phyloP scores from a whole-genome alignment of 441 rosid genomes.

The Metrosideros polymorpha region DNA sequence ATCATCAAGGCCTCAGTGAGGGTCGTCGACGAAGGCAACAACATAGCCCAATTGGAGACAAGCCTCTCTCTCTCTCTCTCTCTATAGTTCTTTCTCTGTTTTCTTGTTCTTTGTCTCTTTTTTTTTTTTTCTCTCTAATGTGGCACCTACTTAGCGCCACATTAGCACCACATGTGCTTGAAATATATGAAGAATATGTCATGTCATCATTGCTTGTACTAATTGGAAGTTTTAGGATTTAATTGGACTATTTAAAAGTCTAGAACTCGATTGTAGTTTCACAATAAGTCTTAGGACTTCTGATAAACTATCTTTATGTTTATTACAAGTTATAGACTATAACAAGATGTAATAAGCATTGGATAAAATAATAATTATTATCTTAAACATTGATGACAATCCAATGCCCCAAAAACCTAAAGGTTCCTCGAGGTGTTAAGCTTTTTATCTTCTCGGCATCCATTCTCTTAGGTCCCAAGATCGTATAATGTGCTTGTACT shows the following conservation, averaged over 20 bases:
- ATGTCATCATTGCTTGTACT: not conserved
- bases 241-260: not conserved
- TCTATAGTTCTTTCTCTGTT: too few species aligned
- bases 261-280: not conserved
- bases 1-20: too few species aligned
- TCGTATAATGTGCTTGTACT: not conserved
- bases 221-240: not conserved
- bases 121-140: not conserved
- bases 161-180: not conserved
- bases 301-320: not conserved
- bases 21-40: too few species aligned
- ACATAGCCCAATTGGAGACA: too few species aligned
- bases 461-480: not conserved
- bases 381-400: not conserved
- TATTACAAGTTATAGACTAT: not conserved
- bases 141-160: not conserved
- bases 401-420: not conserved
- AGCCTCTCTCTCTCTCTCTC: not conserved
- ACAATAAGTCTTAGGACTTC: not conserved
- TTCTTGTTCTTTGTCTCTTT: too few species aligned
- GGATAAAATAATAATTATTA: not conserved
- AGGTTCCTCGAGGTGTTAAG: not conserved
- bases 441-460: not conserved
- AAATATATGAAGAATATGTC: not conserved
- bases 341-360: not conserved